Conservation (phyloP, 2,329 filamentous ascomycete genomes). For the Penicillium sp. region DNA sequence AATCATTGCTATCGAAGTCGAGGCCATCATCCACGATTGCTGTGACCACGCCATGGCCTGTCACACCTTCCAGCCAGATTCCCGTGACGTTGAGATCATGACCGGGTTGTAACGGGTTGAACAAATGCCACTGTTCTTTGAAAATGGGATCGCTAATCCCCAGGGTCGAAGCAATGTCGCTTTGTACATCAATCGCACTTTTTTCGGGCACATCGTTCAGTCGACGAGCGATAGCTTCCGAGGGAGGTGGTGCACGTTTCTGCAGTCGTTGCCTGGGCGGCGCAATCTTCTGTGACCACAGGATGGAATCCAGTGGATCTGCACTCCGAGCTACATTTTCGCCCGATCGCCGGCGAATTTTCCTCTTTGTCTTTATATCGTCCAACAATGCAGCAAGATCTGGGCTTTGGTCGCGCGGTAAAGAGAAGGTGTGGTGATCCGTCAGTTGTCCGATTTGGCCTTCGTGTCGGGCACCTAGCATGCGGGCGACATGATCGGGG, state of each 20-base stretch:
- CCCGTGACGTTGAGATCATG: conserved; percentile 97
- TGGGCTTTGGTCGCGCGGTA: conserved; percentile 59
- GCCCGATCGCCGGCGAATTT: conserved; percentile 56
- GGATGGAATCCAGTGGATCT: conserved; percentile 69
- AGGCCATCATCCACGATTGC: conserved; percentile 95
- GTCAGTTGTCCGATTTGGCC: conserved; percentile 75
- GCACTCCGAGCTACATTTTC: conserved; percentile 16
- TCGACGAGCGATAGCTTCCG: conserved; percentile 22
- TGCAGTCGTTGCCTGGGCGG: conserved; percentile 58
- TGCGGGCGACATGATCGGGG: conserved; percentile 67
- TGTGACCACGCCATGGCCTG: conserved; percentile 82
- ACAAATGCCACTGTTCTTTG: conserved; percentile 90
- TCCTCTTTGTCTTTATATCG: conserved; percentile 57
- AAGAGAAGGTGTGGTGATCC: conserved; percentile 82
- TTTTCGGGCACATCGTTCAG: conserved; percentile 42
- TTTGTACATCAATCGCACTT: conserved; percentile 58
- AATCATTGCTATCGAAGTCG: conserved; percentile 91
- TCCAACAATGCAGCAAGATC: conserved; percentile 53
- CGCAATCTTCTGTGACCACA: conserved; percentile 77
- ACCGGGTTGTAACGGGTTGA: conserved; percentile 76
- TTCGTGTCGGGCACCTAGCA: conserved; percentile 76
- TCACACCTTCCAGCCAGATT: conserved; percentile 87
- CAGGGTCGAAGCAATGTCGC: conserved; percentile 64
- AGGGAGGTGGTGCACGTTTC: conserved; percentile 54
- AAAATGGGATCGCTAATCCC: conserved; percentile 88